A percentile compares a stretch with the other conserved stretches of the same genome.
Conservation (phyloP, 352 stramenopile species). For the Plasmopara viticola region DNA sequence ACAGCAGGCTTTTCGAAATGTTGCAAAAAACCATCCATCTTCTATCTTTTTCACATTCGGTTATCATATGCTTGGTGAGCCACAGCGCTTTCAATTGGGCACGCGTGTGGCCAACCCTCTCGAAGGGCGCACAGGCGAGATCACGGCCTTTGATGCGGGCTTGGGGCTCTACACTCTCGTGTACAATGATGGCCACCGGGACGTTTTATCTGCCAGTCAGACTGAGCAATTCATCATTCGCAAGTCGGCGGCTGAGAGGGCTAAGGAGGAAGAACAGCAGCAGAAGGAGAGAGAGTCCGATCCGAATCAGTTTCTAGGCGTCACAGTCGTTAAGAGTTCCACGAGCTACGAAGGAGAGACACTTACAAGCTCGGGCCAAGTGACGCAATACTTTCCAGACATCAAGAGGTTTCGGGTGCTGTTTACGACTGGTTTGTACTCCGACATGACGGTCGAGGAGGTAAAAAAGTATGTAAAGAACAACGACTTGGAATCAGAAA, state of each 20-base stretch:
- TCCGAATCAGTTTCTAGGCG: slow-evolving; percentile 38
- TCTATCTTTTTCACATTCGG: too few relatives aligned
- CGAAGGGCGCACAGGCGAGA: slow-evolving; percentile 53
- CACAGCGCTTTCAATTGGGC: slow-evolving; percentile 38
- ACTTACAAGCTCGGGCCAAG: slow-evolving; percentile 30
- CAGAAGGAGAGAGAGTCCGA: slow-evolving; percentile 15
- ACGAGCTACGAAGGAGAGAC: slow-evolving; percentile 44
- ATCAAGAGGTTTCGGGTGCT: slow-evolving; percentile 42
- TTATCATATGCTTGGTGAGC: slow-evolving; percentile 3
- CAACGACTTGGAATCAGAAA: slow-evolving; percentile 4
- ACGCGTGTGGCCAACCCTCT: slow-evolving; percentile 52
- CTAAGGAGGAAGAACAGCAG: slow-evolving; percentile 4
- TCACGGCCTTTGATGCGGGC: slow-evolving; percentile 33
- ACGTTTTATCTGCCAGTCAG: slow-evolving; percentile 25
- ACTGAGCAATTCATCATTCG: slow-evolving; percentile 40
- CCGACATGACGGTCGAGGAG: slow-evolving; percentile 38
- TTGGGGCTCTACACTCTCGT: slow-evolving; percentile 41
- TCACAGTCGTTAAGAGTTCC: slow-evolving; percentile 32
- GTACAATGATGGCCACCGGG: slow-evolving; percentile 45
- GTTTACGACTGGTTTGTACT: slow-evolving; percentile 35
- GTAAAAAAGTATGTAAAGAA: slow-evolving; percentile 18
- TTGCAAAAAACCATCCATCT: too few relatives aligned
- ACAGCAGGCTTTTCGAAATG: too few relatives aligned
- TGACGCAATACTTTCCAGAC: slow-evolving; percentile 40
- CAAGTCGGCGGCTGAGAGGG: slow-evolving; percentile 3